These are phyloP conservation scores for Herpotrichia juniperi DNA, from an alignment of 2,329 filamentous ascomycete genomes.

Conservation along the genomic window DNA sequence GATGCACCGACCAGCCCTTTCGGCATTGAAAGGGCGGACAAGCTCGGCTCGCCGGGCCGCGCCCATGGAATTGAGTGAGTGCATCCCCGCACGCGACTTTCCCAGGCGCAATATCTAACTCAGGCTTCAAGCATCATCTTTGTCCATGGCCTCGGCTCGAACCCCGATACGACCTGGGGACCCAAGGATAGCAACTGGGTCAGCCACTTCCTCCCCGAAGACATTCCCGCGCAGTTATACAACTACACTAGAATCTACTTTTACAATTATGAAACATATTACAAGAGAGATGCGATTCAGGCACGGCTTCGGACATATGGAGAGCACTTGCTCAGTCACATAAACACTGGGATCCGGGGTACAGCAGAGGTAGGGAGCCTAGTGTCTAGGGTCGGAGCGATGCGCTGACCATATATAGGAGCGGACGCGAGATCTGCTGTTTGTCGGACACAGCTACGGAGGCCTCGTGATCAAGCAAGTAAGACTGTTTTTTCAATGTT, in stretches of 20 bases:
- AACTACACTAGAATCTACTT: slow-evolving; percentile 13
- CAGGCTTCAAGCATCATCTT: slow-evolving; percentile 11
- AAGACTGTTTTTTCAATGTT: not conserved
- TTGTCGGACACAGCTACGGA: slow-evolving; percentile 11
- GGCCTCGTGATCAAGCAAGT: slow-evolving; percentile 10
- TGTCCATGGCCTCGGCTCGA: slow-evolving; percentile 12
- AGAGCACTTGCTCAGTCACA: slow-evolving; percentile 4
- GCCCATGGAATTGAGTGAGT: slow-evolving; percentile 12
- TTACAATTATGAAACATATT: slow-evolving; percentile 15
- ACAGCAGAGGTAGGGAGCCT: slow-evolving; percentile 6
- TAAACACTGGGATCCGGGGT: slow-evolving; percentile 1
- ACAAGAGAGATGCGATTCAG: slow-evolving; percentile 14
- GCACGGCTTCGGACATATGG: slow-evolving; percentile 5
- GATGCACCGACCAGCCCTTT: slow-evolving; percentile 6
- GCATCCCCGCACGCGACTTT: not conserved
- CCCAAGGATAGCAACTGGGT: slow-evolving; percentile 7
- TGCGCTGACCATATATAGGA: slow-evolving; percentile 1
- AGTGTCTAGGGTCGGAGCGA: not conserved
- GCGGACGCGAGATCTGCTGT: slow-evolving; percentile 3
- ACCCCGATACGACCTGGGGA: slow-evolving; percentile 13
- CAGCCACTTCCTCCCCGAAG: slow-evolving; percentile 12
- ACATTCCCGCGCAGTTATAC: slow-evolving; percentile 7
- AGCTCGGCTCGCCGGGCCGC: not conserved
- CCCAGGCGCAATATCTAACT: not conserved
- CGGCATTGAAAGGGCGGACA: slow-evolving; percentile 7